A percentile compares a stretch with the other conserved stretches of the same genome.
Evolutionary conservation across 2,329 filamentous ascomycete genomes (phyloP).

Genomic region (Exophiala bonariae): DNA sequence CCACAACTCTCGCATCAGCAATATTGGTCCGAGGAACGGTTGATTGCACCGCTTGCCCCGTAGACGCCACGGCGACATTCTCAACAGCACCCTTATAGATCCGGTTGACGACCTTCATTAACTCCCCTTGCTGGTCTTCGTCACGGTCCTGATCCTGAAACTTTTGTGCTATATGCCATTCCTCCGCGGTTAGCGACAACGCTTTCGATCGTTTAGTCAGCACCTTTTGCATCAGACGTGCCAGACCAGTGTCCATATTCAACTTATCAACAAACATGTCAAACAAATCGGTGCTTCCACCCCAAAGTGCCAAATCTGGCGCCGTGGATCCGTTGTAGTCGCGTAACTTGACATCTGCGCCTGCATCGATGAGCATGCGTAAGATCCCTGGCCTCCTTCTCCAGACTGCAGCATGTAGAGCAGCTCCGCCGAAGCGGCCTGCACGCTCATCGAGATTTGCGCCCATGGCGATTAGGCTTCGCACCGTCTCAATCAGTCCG

Average conservation of each 20-base stretch:
- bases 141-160: not conserved
- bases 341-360: constrained; percentile 12
- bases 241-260: not conserved
- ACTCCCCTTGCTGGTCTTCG: not conserved
- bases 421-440: constrained; percentile 19
- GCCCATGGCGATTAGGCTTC: constrained; percentile 8
- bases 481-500: constrained; percentile 18
- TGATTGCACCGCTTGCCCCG: not conserved
- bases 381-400: constrained; percentile 13
- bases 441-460: constrained; percentile 15
- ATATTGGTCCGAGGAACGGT: not conserved
- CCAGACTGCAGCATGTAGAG: constrained; percentile 21
- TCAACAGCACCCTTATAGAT: not conserved
- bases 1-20: not conserved
- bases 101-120: not conserved
- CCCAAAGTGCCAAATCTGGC: constrained; percentile 12
- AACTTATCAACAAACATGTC: not conserved
- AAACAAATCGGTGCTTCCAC: not conserved
- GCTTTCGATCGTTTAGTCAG: not conserved
- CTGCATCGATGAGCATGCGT: constrained; percentile 14
- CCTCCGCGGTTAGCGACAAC: not conserved
- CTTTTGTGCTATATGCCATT: not conserved
- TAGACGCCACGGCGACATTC: not conserved
- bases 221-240: not conserved
- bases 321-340: constrained; percentile 16